Base-by-base conservation (phyloP, 2,329 filamentous ascomycete genomes). In the Aspergillus arachidicola region DNA sequence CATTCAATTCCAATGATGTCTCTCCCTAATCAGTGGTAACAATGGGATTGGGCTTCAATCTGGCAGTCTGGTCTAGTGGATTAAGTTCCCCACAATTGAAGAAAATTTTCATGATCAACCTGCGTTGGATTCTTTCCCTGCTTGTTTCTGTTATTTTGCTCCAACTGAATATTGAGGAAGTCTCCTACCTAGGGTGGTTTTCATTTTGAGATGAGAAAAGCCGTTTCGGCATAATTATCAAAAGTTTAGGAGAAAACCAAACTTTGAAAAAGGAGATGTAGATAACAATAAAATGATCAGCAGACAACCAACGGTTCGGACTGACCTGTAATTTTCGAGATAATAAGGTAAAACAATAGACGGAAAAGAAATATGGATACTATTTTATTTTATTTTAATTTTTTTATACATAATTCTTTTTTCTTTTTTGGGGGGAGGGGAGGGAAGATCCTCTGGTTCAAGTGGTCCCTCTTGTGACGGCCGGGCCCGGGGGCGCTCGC, bases 11-110 rank as follows among this genome's bases (percentile, higher is more conserved):
- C 58, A 61, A 63, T 65, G 48, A 65, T 45, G 53, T 41, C 43
- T 63, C 45, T 43, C 48, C 57, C 50, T 54, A 58, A 55, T 64
- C 32, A 16, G 46, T 59, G 53, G 50, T 65, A 53, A 62, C 53
- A 64, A 64, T 63, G 58, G 53, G 59, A 65, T 69, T 69, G 67
- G 67, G 67, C 64, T 64, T 64, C 66, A 59, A 64, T 59, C 64
- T 61, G 64, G 56, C 55, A 41, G 50, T 59, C 32, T 34, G 32
- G 34, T 41, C 38, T 36, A 51, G 63, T 67, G 61, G 61, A 38
- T 21, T 59, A 28, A 14, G 6, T 60, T 61, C 66, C 58, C 67
- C 67, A 66, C 67, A 50, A 14, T 43, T 57, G 64, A 65, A 64
- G 66, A 68, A 41, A 62, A 61, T 60, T 62, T 64, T 59, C 56